Evolutionary conservation across 495 filamentous ascomycete species (phyloP).

Genomic region (Xylaria longipes): DNA sequence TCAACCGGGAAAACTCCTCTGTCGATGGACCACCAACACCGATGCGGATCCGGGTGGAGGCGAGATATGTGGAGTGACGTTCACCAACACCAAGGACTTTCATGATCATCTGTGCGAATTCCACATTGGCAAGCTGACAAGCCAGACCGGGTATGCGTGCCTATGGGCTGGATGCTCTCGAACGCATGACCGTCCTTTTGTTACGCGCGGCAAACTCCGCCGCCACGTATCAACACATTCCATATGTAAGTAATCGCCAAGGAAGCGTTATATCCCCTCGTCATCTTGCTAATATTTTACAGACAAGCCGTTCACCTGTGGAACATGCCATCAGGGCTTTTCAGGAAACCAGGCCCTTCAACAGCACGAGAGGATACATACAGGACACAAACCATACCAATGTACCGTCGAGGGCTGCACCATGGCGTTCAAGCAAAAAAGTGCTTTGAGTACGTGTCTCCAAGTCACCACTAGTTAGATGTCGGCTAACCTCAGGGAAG

Average conservation of each 20-base stretch:
- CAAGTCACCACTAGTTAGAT: neutral
- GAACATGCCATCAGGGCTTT: conserved; percentile 60
- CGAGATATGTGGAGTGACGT: conserved; percentile 33
- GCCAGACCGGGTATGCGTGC: conserved; percentile 52
- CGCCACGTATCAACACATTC: conserved; percentile 69
- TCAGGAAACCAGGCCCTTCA: conserved; percentile 65
- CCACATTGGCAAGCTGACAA: conserved; percentile 47
- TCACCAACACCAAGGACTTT: conserved; percentile 33
- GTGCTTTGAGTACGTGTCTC: conserved; percentile 55
- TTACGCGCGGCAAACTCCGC: conserved; percentile 65
- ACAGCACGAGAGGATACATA: conserved; percentile 67
- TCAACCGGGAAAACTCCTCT: conserved; percentile 30
- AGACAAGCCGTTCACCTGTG: conserved; percentile 66
- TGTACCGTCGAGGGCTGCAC: conserved; percentile 57
- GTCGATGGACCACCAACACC: conserved; percentile 41
- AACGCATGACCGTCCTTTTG: conserved; percentile 43
- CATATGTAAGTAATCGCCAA: conserved; percentile 54
- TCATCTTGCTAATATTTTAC: conserved; percentile 14
- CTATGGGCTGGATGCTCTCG: conserved; percentile 54
- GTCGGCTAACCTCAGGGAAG: conserved; percentile 40
- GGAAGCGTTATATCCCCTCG: neutral
- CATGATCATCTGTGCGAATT: conserved; percentile 50
- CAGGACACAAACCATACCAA: conserved; percentile 64
- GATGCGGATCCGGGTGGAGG: conserved; percentile 24
- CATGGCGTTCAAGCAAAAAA: conserved; percentile 63